Base-by-base conservation (phyloP, 2,329 filamentous ascomycete species). In the Lachnellula arida region DNA sequence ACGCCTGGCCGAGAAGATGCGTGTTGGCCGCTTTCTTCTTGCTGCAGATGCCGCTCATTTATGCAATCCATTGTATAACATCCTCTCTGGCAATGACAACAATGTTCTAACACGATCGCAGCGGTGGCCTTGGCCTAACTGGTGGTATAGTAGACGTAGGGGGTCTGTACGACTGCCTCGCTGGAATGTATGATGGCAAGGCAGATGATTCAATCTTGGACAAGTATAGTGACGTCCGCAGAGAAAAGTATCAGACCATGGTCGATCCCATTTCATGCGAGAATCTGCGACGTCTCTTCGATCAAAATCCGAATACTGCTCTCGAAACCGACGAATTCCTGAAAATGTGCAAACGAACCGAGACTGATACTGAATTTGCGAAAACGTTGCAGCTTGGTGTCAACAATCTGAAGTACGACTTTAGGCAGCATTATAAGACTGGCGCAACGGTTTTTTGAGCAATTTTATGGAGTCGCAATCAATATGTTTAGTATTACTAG, bases 131-230 rank as follows among this genome's bases (percentile, higher is more conserved):
- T 19, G 84, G 84, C 2, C 77, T 86, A 46, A 86, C 82, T 0
- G 82, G 83, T 6, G 84, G 84, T 0, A 82, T 87, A 56, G 81
- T 81, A 17, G 84, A 86, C 59, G 76, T 84, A 2, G 81, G 81
- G 9, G 80, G 81, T 1, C 74, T 87, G 5, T 82, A 77, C 60
- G 82, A 87, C 61, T 84, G 81, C 61, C 73, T 87, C 15, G 66
- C 60, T 12, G 73, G 70, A 0, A 73, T 75, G 2, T 64, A 73
- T 49, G 61, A 69, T 17, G 69, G 68, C 1, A 57, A 69, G 3
- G 67, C 72, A 1, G 68, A 71, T 48, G 68, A 72, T 6, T 63
- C 51, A 1, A 75, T 76, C 34, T 65, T 76, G 3, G 71, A 75
- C 56, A 72, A 68, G 43, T 76, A 75, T 52, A 69, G 67, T 17